A percentile compares a stretch with the other conserved stretches of the same genome.
Conservation (phyloP, 2,329 filamentous ascomycete species). For the Aureobasidium mangrovei region DNA sequence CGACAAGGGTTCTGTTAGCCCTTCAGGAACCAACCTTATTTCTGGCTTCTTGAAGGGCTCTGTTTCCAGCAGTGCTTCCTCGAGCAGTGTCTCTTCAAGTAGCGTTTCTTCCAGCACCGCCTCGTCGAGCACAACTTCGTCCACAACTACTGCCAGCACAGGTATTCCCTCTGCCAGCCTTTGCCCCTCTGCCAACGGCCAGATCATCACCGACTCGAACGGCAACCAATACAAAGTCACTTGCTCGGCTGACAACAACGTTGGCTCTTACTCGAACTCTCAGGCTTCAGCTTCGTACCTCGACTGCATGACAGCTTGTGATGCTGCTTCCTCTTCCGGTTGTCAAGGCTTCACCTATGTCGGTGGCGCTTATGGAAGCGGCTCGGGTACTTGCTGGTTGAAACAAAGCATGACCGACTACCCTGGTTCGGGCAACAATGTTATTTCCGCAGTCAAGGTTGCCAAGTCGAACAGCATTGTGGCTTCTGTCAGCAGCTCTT, state of each 20-base stretch:
- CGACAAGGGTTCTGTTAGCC: slow-evolving; percentile 1
- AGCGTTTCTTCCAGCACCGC: background rate
- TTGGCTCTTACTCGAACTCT: slow-evolving; percentile 15
- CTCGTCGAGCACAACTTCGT: background rate
- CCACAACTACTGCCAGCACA: slow-evolving; percentile 7
- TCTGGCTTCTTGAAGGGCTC: slow-evolving; percentile 13
- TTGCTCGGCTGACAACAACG: slow-evolving; percentile 16
- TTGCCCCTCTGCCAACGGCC: slow-evolving; percentile 18
- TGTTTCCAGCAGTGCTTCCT: background rate
- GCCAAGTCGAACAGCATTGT: slow-evolving; percentile 19
- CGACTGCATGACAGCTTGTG: slow-evolving; percentile 17
- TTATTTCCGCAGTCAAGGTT: slow-evolving; percentile 14
- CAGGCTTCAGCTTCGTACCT: slow-evolving; percentile 14
- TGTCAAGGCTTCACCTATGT: slow-evolving; percentile 18
- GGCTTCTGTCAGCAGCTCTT: slow-evolving; percentile 21
- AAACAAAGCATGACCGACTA: slow-evolving; percentile 16
- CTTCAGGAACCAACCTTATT: slow-evolving; percentile 10
- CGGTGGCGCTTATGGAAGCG: slow-evolving; percentile 17
- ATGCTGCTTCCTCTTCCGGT: slow-evolving; percentile 11
- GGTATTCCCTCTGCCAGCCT: slow-evolving; percentile 15
- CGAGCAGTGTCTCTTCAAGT: background rate
- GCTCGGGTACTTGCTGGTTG: slow-evolving; percentile 21
- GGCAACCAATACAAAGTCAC: slow-evolving; percentile 13
- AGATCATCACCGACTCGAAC: slow-evolving; percentile 17
- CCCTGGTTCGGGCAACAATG: slow-evolving; percentile 9